Percentiles rank a stretch among this genome's conserved stretches.
These are phyloP conservation scores for Cutaneotrichosporon sp. DNA, from an alignment of 1,284 basidiomycete species.

Conservation along the genomic window DNA sequence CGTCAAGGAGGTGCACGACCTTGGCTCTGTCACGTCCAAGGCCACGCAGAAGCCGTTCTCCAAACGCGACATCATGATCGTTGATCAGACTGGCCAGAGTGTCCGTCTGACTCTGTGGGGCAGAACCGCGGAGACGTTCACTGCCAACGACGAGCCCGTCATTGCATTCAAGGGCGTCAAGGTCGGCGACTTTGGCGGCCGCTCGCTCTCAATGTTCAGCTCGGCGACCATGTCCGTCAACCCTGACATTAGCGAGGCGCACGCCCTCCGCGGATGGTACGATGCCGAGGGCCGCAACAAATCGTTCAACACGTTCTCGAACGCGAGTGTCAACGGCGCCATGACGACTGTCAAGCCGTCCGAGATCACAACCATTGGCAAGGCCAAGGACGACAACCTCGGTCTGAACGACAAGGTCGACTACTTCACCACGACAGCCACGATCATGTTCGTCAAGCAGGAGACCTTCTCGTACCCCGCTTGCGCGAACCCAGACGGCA, in stretches of 20 bases:
- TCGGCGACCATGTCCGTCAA: slow-evolving; percentile 71
- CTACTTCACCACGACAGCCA: slow-evolving; percentile 76
- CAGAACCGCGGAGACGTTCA: slow-evolving; percentile 82
- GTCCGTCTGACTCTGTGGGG: slow-evolving; percentile 94
- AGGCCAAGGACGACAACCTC: slow-evolving; percentile 73
- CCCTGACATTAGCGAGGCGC: slow-evolving; percentile 83
- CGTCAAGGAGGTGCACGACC: slow-evolving; percentile 69
- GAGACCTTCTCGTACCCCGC: slow-evolving; percentile 88
- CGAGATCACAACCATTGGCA: slow-evolving; percentile 69
- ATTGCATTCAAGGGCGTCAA: slow-evolving; percentile 93
- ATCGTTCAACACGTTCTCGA: slow-evolving; percentile 68
- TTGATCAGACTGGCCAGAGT: slow-evolving; percentile 75
- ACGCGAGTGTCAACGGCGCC: slow-evolving; percentile 42
- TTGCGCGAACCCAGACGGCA: slow-evolving; percentile 62
- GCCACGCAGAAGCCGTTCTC: slow-evolving; percentile 66
- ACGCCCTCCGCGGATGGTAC: slow-evolving; percentile 83
- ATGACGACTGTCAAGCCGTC: slow-evolving; percentile 55
- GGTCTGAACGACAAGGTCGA: slow-evolving; percentile 75
- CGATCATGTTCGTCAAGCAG: slow-evolving; percentile 80
- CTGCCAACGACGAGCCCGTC: slow-evolving; percentile 57
- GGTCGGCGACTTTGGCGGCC: slow-evolving; percentile 91
- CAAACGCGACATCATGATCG: slow-evolving; percentile 83
- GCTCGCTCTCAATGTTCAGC: slow-evolving; percentile 68
- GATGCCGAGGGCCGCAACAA: slow-evolving; percentile 62
- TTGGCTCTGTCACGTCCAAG: slow-evolving; percentile 68